Conservation (phyloP, 768 basidiomycete species). For the Agrocybe pediades region DNA sequence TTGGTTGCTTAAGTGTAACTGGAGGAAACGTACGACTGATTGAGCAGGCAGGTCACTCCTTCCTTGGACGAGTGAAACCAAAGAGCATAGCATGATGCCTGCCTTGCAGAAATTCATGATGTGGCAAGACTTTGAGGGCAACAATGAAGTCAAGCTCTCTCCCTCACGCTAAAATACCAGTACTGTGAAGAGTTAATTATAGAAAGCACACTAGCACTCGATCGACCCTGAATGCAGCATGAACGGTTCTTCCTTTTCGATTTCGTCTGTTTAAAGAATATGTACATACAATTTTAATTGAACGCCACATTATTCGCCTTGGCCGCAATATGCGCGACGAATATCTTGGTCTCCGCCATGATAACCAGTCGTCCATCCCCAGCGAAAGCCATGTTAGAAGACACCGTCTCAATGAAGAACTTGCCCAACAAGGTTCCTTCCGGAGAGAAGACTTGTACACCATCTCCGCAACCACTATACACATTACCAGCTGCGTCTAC, state of each 20-base stretch:
- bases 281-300: background rate
- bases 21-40: background rate
- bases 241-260: too few species aligned
- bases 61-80: background rate
- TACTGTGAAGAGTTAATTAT: too few species aligned
- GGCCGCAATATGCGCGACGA: conserved; percentile 47
- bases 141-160: too few species aligned
- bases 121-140: too few species aligned
- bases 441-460: conserved; percentile 49
- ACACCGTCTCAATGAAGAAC: conserved; percentile 51
- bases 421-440: conserved; percentile 64
- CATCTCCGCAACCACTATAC: conserved; percentile 70
- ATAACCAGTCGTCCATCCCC: conserved; percentile 43
- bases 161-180: too few species aligned
- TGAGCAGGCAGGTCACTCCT: background rate
- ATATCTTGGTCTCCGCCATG: conserved; percentile 49
- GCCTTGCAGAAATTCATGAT: too few species aligned
- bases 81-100: background rate
- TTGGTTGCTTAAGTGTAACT: background rate
- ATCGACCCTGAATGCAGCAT: too few species aligned
- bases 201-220: too few species aligned
- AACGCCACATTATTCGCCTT: conserved; percentile 22
- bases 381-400: conserved; percentile 50
- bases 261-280: too few species aligned
- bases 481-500: conserved; percentile 67